Evolutionary conservation across 2,329 filamentous ascomycete species (phyloP).

Genomic region (Coniochaeta sp.): DNA sequence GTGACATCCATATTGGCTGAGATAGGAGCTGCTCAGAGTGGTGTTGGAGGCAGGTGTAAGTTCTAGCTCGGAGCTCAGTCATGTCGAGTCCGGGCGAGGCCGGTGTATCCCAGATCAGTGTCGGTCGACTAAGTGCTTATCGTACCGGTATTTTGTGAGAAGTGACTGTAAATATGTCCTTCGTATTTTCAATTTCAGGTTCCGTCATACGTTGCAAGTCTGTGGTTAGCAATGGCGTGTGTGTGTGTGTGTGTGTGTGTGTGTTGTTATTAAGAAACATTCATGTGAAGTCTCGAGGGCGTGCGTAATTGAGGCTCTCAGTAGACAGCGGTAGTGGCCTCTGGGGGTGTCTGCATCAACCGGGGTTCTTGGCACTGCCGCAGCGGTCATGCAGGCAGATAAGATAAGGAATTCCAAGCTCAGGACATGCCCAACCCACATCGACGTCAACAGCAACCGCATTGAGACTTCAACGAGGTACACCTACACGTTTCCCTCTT

Average conservation of each 20-base stretch:
- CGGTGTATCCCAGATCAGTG: not conserved
- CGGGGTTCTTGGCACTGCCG: not conserved
- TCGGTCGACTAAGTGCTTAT: not conserved
- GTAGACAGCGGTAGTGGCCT: not conserved
- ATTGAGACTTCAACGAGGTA: not conserved
- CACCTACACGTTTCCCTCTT: not conserved
- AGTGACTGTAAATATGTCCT: not conserved
- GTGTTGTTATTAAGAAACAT: no score
- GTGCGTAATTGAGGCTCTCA: constrained; percentile 3
- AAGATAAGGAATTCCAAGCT: constrained; percentile 11
- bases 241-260: no score
- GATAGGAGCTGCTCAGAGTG: not conserved
- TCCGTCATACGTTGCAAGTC: not conserved
- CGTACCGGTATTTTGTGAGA: not conserved
- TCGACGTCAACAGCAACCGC: not conserved
- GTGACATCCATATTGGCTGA: constrained; percentile 75
- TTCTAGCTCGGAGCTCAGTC: not conserved
- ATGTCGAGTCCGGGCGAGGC: not conserved
- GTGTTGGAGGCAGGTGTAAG: not conserved
- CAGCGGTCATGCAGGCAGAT: constrained; percentile 6
- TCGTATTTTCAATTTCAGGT: not conserved
- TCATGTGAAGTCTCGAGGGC: not conserved
- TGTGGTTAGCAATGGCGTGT: not conserved
- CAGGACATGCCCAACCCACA: not conserved
- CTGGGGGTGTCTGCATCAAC: constrained; percentile 8